phyloP scores from a whole-genome alignment of 345 rosid species.

The Balakata baccata region DNA sequence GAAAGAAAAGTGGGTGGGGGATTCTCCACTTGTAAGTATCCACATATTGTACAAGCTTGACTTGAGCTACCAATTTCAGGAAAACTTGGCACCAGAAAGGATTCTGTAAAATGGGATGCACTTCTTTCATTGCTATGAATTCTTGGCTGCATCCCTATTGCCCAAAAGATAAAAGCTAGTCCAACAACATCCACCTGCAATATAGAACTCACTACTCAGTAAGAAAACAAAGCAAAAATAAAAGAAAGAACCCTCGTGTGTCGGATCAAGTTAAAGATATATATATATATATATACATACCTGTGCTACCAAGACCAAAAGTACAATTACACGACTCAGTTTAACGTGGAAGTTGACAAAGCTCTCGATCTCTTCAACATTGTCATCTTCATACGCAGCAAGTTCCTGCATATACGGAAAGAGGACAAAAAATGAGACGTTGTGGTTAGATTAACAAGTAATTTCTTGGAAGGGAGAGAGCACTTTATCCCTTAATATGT shows the following conservation, averaged over 20 bases:
- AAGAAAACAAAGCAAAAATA: too few relatives aligned
- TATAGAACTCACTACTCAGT: too few relatives aligned
- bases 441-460: too few relatives aligned
- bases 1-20: conserved; percentile 22
- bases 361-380: conserved; percentile 17
- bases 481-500: too few relatives aligned
- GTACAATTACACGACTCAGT: conserved; percentile 31
- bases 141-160: conserved; percentile 27
- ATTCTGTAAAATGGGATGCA: conserved; percentile 26
- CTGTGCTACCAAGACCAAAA: conserved; percentile 40
- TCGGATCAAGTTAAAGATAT: too few relatives aligned
- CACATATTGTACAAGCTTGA: conserved; percentile 29
- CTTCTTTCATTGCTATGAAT: not conserved
- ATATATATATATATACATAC: too few relatives aligned
- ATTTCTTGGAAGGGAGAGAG: too few relatives aligned
- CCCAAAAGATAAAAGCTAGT: conserved; percentile 34
- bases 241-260: too few relatives aligned
- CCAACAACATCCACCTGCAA: conserved; percentile 34
- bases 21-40: conserved; percentile 2
- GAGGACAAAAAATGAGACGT: too few relatives aligned
- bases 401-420: too few relatives aligned
- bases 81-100: conserved; percentile 45
- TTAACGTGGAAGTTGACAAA: conserved; percentile 37
- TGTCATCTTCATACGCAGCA: conserved; percentile 19
- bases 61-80: conserved; percentile 17